phyloP scores from a whole-genome alignment of 2,329 filamentous ascomycete genomes.

The Claviceps cyperi region DNA sequence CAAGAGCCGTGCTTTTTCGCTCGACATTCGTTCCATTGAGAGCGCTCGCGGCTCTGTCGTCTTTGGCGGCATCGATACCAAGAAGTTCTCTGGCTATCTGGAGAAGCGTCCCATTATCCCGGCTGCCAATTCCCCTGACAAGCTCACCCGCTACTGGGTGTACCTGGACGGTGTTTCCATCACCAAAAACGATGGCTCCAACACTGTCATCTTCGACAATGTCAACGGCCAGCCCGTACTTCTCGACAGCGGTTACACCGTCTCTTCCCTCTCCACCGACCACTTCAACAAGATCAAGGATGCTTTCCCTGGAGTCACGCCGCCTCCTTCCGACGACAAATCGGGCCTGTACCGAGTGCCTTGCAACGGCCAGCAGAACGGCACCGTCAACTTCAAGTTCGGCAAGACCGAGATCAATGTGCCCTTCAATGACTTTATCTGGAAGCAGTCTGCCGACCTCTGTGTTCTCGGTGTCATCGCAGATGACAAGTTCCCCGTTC shows the following conservation, averaged over 20 bases:
- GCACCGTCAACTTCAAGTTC: slow-evolving; percentile 33
- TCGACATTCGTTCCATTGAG: slow-evolving; percentile 19
- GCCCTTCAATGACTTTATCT: slow-evolving; percentile 31
- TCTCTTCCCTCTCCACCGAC: slow-evolving; percentile 48
- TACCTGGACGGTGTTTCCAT: slow-evolving; percentile 23
- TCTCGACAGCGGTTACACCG: slow-evolving; percentile 52
- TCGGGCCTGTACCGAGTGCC: slow-evolving; percentile 34
- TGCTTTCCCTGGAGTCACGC: slow-evolving; percentile 20
- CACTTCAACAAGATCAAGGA: slow-evolving; percentile 31
- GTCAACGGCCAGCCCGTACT: slow-evolving; percentile 30
- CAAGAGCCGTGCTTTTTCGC: slow-evolving; percentile 22
- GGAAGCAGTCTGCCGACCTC: slow-evolving; percentile 17
- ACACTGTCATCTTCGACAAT: slow-evolving; percentile 29
- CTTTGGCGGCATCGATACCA: slow-evolving; percentile 43
- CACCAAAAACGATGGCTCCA: slow-evolving; percentile 19
- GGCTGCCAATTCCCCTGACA: slow-evolving; percentile 20
- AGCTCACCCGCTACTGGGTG: slow-evolving; percentile 27
- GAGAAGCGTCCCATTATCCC: slow-evolving; percentile 41
- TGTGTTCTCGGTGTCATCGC: slow-evolving; percentile 32
- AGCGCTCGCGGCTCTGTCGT: slow-evolving; percentile 22
- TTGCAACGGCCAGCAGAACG: slow-evolving; percentile 22
- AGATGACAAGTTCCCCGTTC: slow-evolving; percentile 24
- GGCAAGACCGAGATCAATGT: slow-evolving; percentile 30
- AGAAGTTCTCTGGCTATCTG: slow-evolving; percentile 39
- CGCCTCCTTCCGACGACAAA: slow-evolving; percentile 7